Base-by-base conservation (phyloP, 2,329 filamentous ascomycete species). In the Neoscytalidium dimidiatum region DNA sequence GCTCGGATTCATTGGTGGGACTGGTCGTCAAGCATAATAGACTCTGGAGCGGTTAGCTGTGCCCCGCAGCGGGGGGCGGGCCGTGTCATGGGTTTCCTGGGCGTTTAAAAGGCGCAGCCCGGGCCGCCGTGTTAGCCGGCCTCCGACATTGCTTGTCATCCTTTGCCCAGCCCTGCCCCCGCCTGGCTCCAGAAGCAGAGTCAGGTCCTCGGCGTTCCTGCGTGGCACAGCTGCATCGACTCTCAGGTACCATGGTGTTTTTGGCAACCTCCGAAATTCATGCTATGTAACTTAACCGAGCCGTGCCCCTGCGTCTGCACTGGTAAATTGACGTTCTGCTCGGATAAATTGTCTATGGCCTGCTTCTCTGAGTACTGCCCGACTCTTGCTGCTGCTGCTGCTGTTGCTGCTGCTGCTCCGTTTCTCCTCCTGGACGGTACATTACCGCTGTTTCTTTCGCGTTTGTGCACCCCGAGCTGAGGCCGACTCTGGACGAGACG, bases 31-130 rank as follows among this genome's bases (percentile, higher is more conserved):
- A n/a, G n/a, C n/a, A n/a, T n/a, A n/a, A n/a, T n/a, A n/a, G n/a
- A n/a, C n/a, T n/a, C n/a, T n/a, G n/a, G 28, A 28, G 49, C 28
- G n/a, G 28, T n/a, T 31, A 9, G 19, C 28, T 11, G 17, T 33
- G 49, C 51, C 51, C 31, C 31, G 31, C 53, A 41, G 52, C 52
- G 52, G 49, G 49, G 49, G n/a, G n/a, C 49, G 49, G 33, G 21
- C 31, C 52, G 52, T 56, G 52, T 56, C 52, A 41, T 56, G 52
- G 49, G 17, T 19, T 35, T 33, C 9, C 29, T 35, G 8, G 29
- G 14, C 33, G 21, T 41, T 29, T 13, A 29, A 43, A 44, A 43
- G 21, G 53, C 21, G 23, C 23, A 43, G 38, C 35, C 35, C 23
- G 53, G 23, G 38, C 53, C 35, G 38, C 35, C 35, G 48, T 26